Conservation (phyloP, 169 alveolate species). For the Plasmodium malariae region DNA sequence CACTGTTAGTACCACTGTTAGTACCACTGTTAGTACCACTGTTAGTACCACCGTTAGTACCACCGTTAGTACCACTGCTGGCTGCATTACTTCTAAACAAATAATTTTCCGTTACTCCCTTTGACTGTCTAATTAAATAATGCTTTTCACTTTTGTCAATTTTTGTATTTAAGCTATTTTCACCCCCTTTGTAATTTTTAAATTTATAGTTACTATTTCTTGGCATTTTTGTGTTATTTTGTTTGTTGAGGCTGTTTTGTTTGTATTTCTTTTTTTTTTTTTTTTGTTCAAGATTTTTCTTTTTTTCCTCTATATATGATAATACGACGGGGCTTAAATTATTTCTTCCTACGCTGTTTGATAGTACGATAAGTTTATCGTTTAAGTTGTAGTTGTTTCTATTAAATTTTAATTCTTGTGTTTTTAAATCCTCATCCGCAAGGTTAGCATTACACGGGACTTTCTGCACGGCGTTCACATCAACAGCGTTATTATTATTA, state of each 20-base stretch:
- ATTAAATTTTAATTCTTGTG: background rate
- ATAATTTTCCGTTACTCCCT: no score
- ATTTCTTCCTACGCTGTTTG: background rate
- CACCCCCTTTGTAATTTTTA: background rate
- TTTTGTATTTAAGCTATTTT: no score
- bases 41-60: no score
- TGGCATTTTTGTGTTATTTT: background rate
- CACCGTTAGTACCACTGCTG: no score
- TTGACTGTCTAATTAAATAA: no score
- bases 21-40: no score
- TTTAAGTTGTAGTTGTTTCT: background rate
- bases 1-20: no score
- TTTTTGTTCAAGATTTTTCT: slow-evolving; percentile 8
- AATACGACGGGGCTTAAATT: background rate
- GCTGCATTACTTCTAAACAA: no score
- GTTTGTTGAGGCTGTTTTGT: background rate
- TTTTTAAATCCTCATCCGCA: background rate
- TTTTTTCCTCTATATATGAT: background rate
- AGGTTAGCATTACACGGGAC: background rate
- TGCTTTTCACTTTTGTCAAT: background rate
- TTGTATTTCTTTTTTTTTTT: slow-evolving; percentile 8
- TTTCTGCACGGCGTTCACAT: background rate
- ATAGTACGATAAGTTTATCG: background rate
- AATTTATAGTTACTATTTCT: background rate
- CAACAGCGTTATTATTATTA: background rate